Conservation (phyloP, 176 grass and related monocot genomes). For the Melocanna baccifera region DNA sequence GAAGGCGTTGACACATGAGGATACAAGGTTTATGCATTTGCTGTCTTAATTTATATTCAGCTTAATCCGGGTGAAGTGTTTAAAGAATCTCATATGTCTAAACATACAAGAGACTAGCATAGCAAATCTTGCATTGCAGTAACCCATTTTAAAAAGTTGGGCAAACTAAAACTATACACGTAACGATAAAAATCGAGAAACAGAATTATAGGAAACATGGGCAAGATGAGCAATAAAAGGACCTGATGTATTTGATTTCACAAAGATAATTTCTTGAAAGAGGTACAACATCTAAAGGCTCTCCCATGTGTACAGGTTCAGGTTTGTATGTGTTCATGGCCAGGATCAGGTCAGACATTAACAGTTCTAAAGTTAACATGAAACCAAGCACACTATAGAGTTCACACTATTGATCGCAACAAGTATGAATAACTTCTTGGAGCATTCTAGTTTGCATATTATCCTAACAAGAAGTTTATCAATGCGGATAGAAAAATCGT, state of each 20-base stretch:
- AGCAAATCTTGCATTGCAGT: background rate
- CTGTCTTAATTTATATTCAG: conserved; percentile 8
- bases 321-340: conserved; percentile 1
- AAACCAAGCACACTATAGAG: conserved; percentile 5
- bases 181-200: background rate
- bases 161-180: background rate
- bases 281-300: background rate
- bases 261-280: background rate
- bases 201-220: background rate
- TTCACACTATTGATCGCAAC: background rate
- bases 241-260: conserved; percentile 9
- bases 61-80: background rate
- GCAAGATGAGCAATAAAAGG: background rate
- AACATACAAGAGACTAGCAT: background rate
- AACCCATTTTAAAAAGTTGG: background rate
- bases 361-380: conserved; percentile 3
- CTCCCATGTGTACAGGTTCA: conserved; percentile 3
- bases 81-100: background rate
- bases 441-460: conserved; percentile 12
- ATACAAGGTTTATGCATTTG: conserved; percentile 9
- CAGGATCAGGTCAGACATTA: conserved; percentile 5
- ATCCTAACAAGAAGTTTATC: background rate
- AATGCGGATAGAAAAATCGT: background rate
- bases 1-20: background rate
- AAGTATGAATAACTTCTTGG: background rate